Evolutionary conservation across 331 rosid genomes (phyloP).

Genomic region (Dryas integrifolia): DNA sequence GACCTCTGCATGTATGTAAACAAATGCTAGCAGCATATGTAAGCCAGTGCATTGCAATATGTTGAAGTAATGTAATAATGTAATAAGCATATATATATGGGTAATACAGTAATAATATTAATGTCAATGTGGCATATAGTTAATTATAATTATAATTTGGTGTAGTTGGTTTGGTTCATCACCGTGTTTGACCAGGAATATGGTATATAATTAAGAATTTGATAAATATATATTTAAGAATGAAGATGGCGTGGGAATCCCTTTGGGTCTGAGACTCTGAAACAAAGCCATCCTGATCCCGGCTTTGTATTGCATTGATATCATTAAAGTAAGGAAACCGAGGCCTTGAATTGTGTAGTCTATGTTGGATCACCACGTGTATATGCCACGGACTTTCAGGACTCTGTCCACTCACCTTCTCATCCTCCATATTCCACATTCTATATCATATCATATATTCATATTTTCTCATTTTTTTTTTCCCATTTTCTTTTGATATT

Average conservation of each 20-base stretch:
- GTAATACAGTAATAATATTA: not conserved
- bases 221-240: not conserved
- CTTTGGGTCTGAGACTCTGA: conserved; percentile 33
- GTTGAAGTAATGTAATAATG: not conserved
- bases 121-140: not conserved
- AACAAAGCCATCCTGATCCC: conserved; percentile 47
- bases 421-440: conserved; percentile 1
- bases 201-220: not conserved
- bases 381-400: conserved; percentile 58
- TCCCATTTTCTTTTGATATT: not conserved
- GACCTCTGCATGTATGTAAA: not conserved
- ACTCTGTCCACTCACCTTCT: conserved; percentile 28
- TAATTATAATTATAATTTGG: not conserved
- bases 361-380: conserved; percentile 61
- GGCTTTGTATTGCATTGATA: conserved; percentile 23
- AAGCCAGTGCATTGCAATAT: not conserved
- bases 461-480: not conserved
- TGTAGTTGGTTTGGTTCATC: conserved; percentile 23
- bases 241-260: conserved; percentile 58
- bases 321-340: conserved; percentile 36
- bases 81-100: not conserved
- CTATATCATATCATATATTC: not conserved
- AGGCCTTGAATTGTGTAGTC: conserved; percentile 62
- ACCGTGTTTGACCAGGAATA: conserved; percentile 72
- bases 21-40: no score